Conservation (phyloP, 2,329 filamentous ascomycete genomes). For the Neonectria magnoliae region DNA sequence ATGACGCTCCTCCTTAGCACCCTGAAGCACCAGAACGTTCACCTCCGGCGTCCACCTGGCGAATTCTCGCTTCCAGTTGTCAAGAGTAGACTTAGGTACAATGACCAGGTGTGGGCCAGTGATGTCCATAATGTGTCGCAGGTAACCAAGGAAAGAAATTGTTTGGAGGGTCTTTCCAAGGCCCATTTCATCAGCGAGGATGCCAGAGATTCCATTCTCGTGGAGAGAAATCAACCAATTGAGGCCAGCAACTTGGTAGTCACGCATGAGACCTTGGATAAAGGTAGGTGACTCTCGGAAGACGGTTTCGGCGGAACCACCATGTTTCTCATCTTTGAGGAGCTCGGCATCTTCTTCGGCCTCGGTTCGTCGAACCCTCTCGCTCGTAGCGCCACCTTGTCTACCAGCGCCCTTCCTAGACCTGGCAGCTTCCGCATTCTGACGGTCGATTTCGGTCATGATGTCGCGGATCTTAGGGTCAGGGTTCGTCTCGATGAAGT, state of each 20-base stretch:
- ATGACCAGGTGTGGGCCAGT: conserved; percentile 90
- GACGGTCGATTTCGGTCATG: conserved; percentile 92
- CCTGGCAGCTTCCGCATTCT: conserved; percentile 79
- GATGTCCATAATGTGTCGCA: conserved; percentile 90
- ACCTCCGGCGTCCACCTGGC: conserved; percentile 94
- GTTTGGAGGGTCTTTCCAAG: conserved; percentile 97
- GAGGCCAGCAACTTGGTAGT: conserved; percentile 94
- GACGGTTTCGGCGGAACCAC: conserved; percentile 84
- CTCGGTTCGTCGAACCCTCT: conserved; percentile 87
- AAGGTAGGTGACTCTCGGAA: conserved; percentile 96
- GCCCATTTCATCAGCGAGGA: conserved; percentile 98
- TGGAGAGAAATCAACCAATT: conserved; percentile 99
- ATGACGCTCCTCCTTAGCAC: conserved; percentile 92
- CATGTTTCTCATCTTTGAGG: conserved; percentile 86
- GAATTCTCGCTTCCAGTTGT: conserved; percentile 99
- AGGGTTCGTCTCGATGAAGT: conserved; percentile 98
- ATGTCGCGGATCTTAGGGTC: conserved; percentile 95
- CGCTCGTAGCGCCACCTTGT: conserved; percentile 84
- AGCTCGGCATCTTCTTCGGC: conserved; percentile 96
- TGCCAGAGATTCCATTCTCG: conserved; percentile 98
- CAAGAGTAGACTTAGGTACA: conserved; percentile 95
- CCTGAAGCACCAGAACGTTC: conserved; percentile 92
- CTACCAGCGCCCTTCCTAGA: conserved; percentile 79
- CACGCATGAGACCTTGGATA: conserved; percentile 88
- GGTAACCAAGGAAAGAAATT: conserved; percentile 94